Percentiles rank a stretch among this genome's conserved stretches.
Evolutionary conservation across 345 rosid species (phyloP).

Genomic region (Anacardium occidentale): DNA sequence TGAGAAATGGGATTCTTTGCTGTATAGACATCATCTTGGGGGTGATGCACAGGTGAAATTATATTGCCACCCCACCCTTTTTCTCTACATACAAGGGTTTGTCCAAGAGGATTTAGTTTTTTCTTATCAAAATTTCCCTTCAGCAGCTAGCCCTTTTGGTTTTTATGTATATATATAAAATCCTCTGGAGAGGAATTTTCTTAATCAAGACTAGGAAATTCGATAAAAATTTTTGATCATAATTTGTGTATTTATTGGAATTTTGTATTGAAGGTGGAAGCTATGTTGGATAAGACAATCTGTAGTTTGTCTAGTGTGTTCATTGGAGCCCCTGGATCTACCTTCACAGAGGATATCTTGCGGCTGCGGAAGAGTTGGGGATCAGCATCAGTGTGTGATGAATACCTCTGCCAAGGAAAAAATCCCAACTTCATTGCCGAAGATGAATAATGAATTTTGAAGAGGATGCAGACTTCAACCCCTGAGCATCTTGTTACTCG

Average conservation of each 20-base stretch:
- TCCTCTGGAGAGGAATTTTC: neutral
- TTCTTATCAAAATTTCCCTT: neutral
- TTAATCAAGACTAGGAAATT: neutral
- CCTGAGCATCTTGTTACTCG: neutral
- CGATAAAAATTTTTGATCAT: too few species aligned
- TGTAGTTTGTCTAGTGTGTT: conserved; percentile 78
- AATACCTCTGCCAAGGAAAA: conserved; percentile 87
- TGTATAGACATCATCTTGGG: conserved; percentile 67
- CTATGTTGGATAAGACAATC: conserved; percentile 90
- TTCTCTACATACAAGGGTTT: neutral
- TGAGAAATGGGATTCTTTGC: conserved; percentile 91
- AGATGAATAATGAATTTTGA: conserved; percentile 41
- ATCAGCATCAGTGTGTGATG: conserved; percentile 73
- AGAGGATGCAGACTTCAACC: conserved; percentile 8
- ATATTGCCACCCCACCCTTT: conserved; percentile 7
- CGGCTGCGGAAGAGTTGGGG: conserved; percentile 85
- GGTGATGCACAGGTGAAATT: conserved; percentile 70
- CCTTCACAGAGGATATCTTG: conserved; percentile 86
- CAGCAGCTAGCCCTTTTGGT: neutral
- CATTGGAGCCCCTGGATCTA: conserved; percentile 83
- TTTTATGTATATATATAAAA: neutral
- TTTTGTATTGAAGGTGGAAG: conserved; percentile 69
- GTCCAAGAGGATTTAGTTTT: neutral
- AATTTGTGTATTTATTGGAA: neutral
- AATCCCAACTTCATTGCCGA: conserved; percentile 74